Evolutionary conservation across 805 yeast genomes (phyloP).

Genomic region (Wickerhamia fluorescens): DNA sequence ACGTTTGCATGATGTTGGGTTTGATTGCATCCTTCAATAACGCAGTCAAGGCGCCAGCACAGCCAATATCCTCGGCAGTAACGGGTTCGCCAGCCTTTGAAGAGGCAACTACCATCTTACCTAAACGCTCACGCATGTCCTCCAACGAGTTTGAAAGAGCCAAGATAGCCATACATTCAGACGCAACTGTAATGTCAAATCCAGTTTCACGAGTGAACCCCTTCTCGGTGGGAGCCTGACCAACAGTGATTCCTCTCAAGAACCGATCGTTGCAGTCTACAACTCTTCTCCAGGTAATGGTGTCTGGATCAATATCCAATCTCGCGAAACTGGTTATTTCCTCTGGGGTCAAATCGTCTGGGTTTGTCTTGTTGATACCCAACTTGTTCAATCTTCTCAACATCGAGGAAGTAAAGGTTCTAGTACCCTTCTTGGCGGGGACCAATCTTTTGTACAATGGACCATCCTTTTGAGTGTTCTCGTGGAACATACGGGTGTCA

Average conservation of each 20-base stretch:
- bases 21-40: constrained; percentile 74
- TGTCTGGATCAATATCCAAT: constrained; percentile 69
- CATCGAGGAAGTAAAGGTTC: constrained; percentile 65
- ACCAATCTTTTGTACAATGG: constrained; percentile 70
- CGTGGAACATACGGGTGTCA: constrained; percentile 83
- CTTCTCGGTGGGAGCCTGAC: constrained; percentile 76
- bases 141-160: constrained; percentile 65
- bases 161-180: constrained; percentile 80
- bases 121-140: constrained; percentile 70
- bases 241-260: constrained; percentile 70
- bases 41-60: constrained; percentile 83
- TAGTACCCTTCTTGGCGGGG: constrained; percentile 64
- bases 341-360: constrained; percentile 64
- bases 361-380: constrained; percentile 63
- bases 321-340: constrained; percentile 60
- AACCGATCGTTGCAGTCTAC: constrained; percentile 81
- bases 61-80: constrained; percentile 78
- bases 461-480: constrained; percentile 65
- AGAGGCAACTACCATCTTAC: constrained; percentile 68
- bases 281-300: constrained; percentile 78
- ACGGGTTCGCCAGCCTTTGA: constrained; percentile 63
- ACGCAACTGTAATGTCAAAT: constrained; percentile 79
- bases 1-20: constrained; percentile 82
- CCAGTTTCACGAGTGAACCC: constrained; percentile 70
- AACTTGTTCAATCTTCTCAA: constrained; percentile 57